Evolutionary conservation across 164 flowering plant species (phyloP).

Genomic region (Aristolochia fimbriata): DNA sequence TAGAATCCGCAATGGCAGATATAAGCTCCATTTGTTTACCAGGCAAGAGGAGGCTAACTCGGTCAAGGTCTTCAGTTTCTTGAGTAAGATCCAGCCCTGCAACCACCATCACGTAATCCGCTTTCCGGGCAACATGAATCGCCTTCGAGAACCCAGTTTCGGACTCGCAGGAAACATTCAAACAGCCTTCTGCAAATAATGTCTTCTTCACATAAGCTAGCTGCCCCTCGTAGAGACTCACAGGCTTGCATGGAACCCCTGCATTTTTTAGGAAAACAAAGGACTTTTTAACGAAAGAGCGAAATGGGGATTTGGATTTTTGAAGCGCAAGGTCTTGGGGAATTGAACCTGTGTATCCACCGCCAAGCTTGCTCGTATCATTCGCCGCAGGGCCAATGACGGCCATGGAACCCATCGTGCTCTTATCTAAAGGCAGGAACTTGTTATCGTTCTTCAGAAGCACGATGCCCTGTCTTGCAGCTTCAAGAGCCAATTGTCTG

Average conservation of each 20-base stretch:
- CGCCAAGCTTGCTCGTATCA: constrained; percentile 36
- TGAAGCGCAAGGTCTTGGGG: no score
- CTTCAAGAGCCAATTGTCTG: constrained; percentile 71
- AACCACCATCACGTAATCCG: constrained; percentile 61
- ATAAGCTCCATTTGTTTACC: constrained; percentile 78
- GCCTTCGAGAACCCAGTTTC: constrained; percentile 49
- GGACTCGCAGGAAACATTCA: constrained; percentile 44
- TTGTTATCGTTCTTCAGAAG: constrained; percentile 72
- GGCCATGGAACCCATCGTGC: constrained; percentile 43
- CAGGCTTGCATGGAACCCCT: constrained; percentile 73
- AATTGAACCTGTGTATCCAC: constrained; percentile 71
- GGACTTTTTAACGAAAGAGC: no score
- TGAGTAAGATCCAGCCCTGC: constrained; percentile 74
- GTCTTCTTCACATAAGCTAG: constrained; percentile 24
- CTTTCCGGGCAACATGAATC: constrained; percentile 35
- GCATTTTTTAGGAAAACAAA: background rate
- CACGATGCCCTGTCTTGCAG: constrained; percentile 84
- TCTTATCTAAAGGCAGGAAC: constrained; percentile 54
- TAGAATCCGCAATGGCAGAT: constrained; percentile 39
- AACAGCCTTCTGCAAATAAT: constrained; percentile 59
- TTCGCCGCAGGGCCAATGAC: constrained; percentile 76
- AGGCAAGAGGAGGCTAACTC: constrained; percentile 72
- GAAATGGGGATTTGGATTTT: no score
- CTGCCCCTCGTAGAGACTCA: constrained; percentile 42
- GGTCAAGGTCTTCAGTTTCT: constrained; percentile 82